Evolutionary conservation across 1,284 basidiomycete genomes (phyloP).

Genomic region (Ceratobasidium sp.): DNA sequence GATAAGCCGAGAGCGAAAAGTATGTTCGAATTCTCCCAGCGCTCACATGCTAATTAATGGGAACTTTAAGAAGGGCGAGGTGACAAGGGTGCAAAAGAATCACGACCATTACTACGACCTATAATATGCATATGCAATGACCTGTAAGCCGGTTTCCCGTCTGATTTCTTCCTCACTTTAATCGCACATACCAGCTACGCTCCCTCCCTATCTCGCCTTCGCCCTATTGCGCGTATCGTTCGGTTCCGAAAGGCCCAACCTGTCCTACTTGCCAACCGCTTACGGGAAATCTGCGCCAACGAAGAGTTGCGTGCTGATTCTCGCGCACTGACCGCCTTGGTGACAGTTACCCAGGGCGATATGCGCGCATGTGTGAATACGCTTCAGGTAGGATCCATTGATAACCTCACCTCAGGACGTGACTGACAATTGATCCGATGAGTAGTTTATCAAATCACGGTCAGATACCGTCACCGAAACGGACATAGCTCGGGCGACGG

Average conservation of each 20-base stretch:
- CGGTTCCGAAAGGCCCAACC: conserved; percentile 87
- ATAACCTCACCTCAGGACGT: background rate
- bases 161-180: background rate
- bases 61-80: conserved; percentile 50
- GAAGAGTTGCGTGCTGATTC: conserved; percentile 83
- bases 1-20: conserved; percentile 76
- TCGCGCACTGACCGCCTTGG: conserved; percentile 81
- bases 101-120: conserved; percentile 83
- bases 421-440: background rate
- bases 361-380: conserved; percentile 94
- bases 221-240: conserved; percentile 83
- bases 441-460: conserved; percentile 85
- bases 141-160: conserved; percentile 65
- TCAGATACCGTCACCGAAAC: conserved; percentile 75
- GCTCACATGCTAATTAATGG: background rate
- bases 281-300: conserved; percentile 84
- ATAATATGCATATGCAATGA: conserved; percentile 99
- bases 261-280: conserved; percentile 80
- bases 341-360: conserved; percentile 88
- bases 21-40: conserved; percentile 45
- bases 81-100: conserved; percentile 53
- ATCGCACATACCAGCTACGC: conserved; percentile 53
- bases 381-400: conserved; percentile 68
- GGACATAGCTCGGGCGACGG: conserved; percentile 74
- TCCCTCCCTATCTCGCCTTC: conserved; percentile 81